Evolutionary conservation across 2,329 filamentous ascomycete species (phyloP), one percentile per base, ranked within the genome.

Genomic region (Hypoxylon sp.): DNA sequence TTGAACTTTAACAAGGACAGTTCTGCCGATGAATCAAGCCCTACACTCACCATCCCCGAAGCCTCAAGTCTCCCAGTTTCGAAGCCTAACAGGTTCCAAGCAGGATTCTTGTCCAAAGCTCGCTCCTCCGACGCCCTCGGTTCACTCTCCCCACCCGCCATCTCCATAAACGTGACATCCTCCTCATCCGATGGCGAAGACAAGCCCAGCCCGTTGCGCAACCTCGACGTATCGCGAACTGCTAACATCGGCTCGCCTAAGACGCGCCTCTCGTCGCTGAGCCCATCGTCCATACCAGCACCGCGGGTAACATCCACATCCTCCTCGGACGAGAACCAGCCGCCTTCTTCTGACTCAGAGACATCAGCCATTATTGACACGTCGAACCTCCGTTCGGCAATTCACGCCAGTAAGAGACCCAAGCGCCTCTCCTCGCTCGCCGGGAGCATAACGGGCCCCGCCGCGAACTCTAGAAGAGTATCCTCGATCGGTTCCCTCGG

Each of bases 21-120:
- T 30, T 88, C 88, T 84, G 45, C 82, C 85, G 74, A 89, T 79
- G 67, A 84, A 78, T 73, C 86, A 76, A 76, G 88, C 84, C 80
- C 87, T 0, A 89, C 88, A 2, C 80, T 90, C 34, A 86, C 90
- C 43, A 76, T 88, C 0, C 80, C 81, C 0, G 82, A 85, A 45
- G 72, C 77, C 12, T 77, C 78, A 6, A 77, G 71, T 8, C 71
- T 83, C 3, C 70, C 66, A 70, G 47, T 74, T 14, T 71, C 79
- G 32, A 92, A 92, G 72, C 87, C 87, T 53, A 91, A 87, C 79
- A 88, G 95, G 45, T 98, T 98, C 81, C 92, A 97, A 73, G 87
- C 94, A 1, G 95, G 95, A 4, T 97, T 97, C 77, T 81, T 98
- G 23, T 89, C 92, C 81, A 87, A 86, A 75, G 71, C 78, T 41